Evolutionary conservation across 345 rosid genomes (phyloP).

Genomic region (Salix viminalis): DNA sequence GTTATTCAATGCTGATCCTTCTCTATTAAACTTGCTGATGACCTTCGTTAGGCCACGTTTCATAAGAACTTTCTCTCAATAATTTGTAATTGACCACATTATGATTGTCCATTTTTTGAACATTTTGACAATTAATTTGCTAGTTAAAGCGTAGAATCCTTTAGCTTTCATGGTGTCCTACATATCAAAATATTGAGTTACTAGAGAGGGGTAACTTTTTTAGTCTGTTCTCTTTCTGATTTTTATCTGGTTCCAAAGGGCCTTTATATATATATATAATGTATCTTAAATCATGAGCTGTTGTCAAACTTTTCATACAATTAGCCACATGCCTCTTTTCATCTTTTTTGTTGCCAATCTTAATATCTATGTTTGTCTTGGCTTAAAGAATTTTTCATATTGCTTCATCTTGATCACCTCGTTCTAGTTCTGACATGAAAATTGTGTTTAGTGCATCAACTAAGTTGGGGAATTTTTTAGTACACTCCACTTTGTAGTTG

Average conservation of each 20-base stretch:
- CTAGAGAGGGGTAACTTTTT: not conserved
- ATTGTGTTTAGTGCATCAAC: not conserved
- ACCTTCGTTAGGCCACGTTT: not conserved
- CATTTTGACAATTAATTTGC: not conserved
- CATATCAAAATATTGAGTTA: not conserved
- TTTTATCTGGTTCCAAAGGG: not conserved
- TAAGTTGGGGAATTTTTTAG: not conserved
- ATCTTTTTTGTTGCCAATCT: not conserved
- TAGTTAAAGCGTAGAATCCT: not conserved
- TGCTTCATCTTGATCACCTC: constrained; percentile 3
- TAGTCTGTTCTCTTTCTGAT: not conserved
- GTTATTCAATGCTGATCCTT: not conserved
- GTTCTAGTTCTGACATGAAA: not conserved
- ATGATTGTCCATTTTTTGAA: not conserved
- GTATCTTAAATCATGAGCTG: not conserved
- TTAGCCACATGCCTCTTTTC: not conserved
- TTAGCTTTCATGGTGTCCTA: not conserved
- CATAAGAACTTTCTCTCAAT: not conserved
- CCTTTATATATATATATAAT: not conserved
- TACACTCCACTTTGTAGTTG: not conserved
- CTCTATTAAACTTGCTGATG: not conserved
- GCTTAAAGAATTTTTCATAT: not conserved
- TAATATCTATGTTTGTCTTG: not conserved
- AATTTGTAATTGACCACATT: not conserved
- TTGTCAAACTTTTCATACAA: not conserved